These are phyloP conservation scores for Globisporangium yorkense DNA, from an alignment of 352 stramenopile species.

Conservation along the genomic window DNA sequence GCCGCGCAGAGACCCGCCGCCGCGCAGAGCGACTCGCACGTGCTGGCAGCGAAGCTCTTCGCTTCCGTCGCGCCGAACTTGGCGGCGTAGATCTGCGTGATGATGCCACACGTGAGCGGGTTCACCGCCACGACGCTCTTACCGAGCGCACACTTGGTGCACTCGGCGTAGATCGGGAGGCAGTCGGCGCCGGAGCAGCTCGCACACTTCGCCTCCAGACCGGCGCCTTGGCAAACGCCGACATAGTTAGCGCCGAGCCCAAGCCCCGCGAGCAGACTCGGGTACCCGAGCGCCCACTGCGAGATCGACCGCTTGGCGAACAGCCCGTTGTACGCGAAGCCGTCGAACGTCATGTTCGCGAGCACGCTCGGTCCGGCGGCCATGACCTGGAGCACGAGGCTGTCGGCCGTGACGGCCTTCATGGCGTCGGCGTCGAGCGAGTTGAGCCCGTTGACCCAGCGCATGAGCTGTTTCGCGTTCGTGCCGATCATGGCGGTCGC, in stretches of 20 bases:
- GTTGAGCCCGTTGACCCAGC: conserved; percentile 74
- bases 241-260: conserved; percentile 52
- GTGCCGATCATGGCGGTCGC: conserved; percentile 22
- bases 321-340: conserved; percentile 73
- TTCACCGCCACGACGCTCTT: conserved; percentile 35
- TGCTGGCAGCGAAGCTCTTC: conserved; percentile 24
- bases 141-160: conserved; percentile 31
- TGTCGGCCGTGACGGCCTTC: conserved; percentile 42
- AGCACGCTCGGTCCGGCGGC: conserved; percentile 21
- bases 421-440: conserved; percentile 61
- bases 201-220: conserved; percentile 37
- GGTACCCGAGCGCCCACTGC: conserved; percentile 69
- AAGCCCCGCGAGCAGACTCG: conserved; percentile 59
- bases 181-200: conserved; percentile 31
- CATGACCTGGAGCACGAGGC: conserved; percentile 39
- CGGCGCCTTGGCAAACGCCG: conserved; percentile 24
- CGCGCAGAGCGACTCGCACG: conserved; percentile 36
- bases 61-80: conserved; percentile 33
- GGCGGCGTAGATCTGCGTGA: conserved; percentile 37
- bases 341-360: conserved; percentile 35
- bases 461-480: conserved; percentile 60
- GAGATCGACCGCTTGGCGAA: conserved; percentile 51
- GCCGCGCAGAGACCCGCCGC: conserved; percentile 48
- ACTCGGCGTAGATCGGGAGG: conserved; percentile 24
- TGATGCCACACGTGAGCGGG: conserved; percentile 30